Evolutionary conservation across 441 rosid genomes (phyloP), one percentile per base, ranked within the genome.

Genomic region (Brassica hybrid): DNA sequence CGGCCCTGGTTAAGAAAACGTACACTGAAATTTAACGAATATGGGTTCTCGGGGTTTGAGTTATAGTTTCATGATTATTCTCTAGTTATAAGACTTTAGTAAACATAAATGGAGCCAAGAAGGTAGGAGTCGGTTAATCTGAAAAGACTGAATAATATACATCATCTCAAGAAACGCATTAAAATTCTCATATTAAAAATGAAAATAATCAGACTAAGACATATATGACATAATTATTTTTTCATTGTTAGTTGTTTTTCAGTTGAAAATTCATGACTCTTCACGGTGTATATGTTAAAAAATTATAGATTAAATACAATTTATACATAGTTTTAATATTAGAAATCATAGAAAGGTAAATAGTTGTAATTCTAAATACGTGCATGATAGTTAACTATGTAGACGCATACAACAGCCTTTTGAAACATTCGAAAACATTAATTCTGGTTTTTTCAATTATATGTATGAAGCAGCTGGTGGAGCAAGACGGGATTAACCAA

Each of bases 381-480:
- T 19, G 21, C 7, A 12, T 58, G 5, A 18, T 5, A 23, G 34
- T 23, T 59, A 4, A 21, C 34, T 23, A 60, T 60, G 23, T 1
- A 25, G 14, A 60, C 17, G 65, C 65, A 13, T 12, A n/a, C 11
- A 25, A 60, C 7, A n/a, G 57, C 18, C 14, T 5, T 32, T 11
- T 21, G n/a, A 58, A 58, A 23, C 16, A 11, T 58, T 58, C 1
- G 10, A 59, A 17, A 25, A 67, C 13, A 69, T 30, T 23, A 30
- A 48, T 48, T 48, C 16, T 58, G n/a, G 3, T 3, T 67, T 14
- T 16, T 4, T 48, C 17, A 48, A 3, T 18, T 5, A 64, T 38
- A 4, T 21, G 25, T 62, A 41, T 27, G 7, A 11, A 23, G 23
- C 9, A 77, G 86, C 61, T 84, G 89, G 87, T 80, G 84, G 89